Percentiles rank a stretch among this genome's conserved stretches.
Evolutionary conservation across 2,329 filamentous ascomycete species (phyloP).

Genomic region (Lachnellula cervina): DNA sequence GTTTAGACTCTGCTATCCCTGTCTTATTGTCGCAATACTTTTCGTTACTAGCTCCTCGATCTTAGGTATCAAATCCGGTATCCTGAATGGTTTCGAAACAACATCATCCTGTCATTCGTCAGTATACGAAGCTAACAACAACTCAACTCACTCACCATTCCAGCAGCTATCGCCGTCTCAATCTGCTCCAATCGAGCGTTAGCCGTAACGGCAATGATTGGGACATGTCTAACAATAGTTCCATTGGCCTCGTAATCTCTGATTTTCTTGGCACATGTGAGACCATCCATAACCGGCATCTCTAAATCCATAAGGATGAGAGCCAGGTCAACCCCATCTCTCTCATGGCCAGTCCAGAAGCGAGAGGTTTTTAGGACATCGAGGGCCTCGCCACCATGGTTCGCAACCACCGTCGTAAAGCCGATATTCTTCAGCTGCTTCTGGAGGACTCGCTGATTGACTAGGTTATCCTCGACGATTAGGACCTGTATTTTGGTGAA

Average conservation of each 20-base stretch:
- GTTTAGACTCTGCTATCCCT: not conserved
- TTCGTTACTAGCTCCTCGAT: conserved; percentile 46
- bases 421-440: conserved; percentile 57
- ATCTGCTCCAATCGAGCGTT: conserved; percentile 74
- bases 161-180: conserved; percentile 62
- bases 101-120: conserved; percentile 57
- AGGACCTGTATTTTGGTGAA: conserved; percentile 43
- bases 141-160: conserved; percentile 54
- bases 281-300: conserved; percentile 80
- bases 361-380: conserved; percentile 51
- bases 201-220: conserved; percentile 78
- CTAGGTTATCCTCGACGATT: conserved; percentile 64
- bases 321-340: conserved; percentile 50
- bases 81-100: conserved; percentile 76
- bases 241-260: conserved; percentile 61
- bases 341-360: conserved; percentile 45
- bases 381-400: conserved; percentile 59
- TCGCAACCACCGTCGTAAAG: conserved; percentile 57
- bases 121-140: conserved; percentile 5
- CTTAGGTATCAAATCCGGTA: conserved; percentile 63
- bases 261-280: conserved; percentile 66
- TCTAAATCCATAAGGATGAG: conserved; percentile 77
- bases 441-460: conserved; percentile 61
- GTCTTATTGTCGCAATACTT: not conserved
- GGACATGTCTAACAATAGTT: conserved; percentile 60